These are phyloP conservation scores for Botryosphaeria dothidea DNA, from an alignment of 2,329 filamentous ascomycete species.

Conservation along the genomic window DNA sequence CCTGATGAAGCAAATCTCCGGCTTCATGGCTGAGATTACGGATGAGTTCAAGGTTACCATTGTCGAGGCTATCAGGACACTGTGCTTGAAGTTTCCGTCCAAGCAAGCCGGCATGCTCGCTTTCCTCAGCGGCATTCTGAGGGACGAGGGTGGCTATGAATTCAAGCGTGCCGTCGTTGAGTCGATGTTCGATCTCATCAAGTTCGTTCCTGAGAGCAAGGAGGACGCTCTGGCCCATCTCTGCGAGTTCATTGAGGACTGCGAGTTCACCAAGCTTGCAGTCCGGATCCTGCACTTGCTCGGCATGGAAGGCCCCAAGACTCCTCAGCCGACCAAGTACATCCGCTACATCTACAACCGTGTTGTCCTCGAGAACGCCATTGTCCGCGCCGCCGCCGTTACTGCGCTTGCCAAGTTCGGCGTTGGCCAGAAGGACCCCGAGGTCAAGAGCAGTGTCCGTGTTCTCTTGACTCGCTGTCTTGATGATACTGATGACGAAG, in stretches of 20 bases:
- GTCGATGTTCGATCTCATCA: slow-evolving; percentile 99
- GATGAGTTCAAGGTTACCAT: slow-evolving; percentile 99
- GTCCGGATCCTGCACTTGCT: slow-evolving; percentile 93
- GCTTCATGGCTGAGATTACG: slow-evolving; percentile 98
- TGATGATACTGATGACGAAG: slow-evolving; percentile 97
- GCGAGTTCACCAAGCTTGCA: slow-evolving; percentile 97
- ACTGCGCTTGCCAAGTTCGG: slow-evolving; percentile 97
- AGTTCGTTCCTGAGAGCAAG: slow-evolving; percentile 89
- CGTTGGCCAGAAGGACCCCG: slow-evolving; percentile 91
- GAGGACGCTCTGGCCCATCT: slow-evolving; percentile 87
- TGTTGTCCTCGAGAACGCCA: slow-evolving; percentile 94
- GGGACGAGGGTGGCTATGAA: slow-evolving; percentile 96
- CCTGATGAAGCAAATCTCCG: slow-evolving; percentile 96
- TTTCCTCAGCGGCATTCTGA: slow-evolving; percentile 94
- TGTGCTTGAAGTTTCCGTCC: slow-evolving; percentile 95
- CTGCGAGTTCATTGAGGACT: slow-evolving; percentile 99
- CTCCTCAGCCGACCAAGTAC: slow-evolving; percentile 94
- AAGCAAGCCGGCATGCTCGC: slow-evolving; percentile 98
- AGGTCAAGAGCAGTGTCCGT: slow-evolving; percentile 93
- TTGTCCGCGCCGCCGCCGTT: slow-evolving; percentile 91
- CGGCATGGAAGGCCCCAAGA: slow-evolving; percentile 92
- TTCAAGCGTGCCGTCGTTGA: slow-evolving; percentile 98
- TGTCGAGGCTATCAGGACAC: slow-evolving; percentile 92
- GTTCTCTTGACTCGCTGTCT: slow-evolving; percentile 91
- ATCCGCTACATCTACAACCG: slow-evolving; percentile 99